Evolutionary conservation across 805 yeast species (phyloP).

Genomic region (Scheffersomyces ergatensis): DNA sequence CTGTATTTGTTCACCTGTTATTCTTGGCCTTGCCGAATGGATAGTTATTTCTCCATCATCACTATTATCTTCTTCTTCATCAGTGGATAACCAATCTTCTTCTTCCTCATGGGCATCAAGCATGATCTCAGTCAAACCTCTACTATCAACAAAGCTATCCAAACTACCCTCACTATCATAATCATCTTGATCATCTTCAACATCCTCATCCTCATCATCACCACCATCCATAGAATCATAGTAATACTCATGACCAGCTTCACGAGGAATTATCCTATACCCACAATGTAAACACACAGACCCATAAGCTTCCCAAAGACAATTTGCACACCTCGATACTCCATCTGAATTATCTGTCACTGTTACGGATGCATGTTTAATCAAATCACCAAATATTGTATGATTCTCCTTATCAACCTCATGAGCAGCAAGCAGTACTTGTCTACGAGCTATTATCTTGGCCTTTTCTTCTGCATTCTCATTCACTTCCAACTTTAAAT

Average conservation of each 20-base stretch:
- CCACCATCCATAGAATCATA: constrained; percentile 37
- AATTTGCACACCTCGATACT: constrained; percentile 68
- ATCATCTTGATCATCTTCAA: constrained; percentile 19
- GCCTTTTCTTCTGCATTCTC: constrained; percentile 19
- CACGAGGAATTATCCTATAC: constrained; percentile 34
- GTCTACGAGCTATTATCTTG: constrained; percentile 11
- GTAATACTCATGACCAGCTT: constrained; percentile 18
- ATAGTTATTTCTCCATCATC: neutral
- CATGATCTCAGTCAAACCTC: constrained; percentile 19
- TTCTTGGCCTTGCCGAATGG: neutral
- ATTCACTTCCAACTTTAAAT: constrained; percentile 33
- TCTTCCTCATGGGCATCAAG: constrained; percentile 12
- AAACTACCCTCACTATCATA: constrained; percentile 12
- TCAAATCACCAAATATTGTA: constrained; percentile 47
- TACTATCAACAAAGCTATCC: constrained; percentile 32
- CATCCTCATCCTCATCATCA: constrained; percentile 32
- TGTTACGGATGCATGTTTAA: constrained; percentile 46
- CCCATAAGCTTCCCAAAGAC: constrained; percentile 80
- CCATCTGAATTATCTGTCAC: constrained; percentile 66
- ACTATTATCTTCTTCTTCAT: constrained; percentile 4
- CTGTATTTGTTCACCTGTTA: neutral
- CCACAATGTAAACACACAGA: constrained; percentile 69
- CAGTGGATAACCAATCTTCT: constrained; percentile 11
- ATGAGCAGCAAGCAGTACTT: constrained; percentile 30
- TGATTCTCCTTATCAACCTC: constrained; percentile 35